Conservation (phyloP, 306 rosid species). For the Prunus padus region DNA sequence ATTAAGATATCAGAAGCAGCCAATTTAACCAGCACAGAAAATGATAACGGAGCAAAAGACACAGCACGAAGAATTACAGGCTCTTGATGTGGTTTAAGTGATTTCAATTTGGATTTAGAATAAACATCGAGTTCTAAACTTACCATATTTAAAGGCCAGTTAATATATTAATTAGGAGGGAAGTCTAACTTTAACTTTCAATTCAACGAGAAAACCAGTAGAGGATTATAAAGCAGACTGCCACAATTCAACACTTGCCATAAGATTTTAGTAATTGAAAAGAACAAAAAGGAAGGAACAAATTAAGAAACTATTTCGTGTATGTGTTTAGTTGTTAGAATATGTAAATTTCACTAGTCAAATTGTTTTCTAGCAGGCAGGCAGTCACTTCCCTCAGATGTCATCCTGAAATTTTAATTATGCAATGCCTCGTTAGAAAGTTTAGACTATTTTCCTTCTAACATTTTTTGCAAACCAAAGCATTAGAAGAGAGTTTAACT, state of each 20-base stretch:
- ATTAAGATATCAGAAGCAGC: conserved; percentile 21
- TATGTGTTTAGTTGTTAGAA: neutral
- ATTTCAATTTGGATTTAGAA: neutral
- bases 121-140: neutral
- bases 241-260: neutral
- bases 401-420: neutral
- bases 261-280: neutral
- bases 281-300: neutral
- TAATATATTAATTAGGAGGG: neutral
- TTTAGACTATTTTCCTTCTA: too few relatives aligned
- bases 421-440: neutral
- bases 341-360: neutral
- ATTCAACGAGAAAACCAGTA: neutral
- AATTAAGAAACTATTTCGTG: neutral
- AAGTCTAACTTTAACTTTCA: neutral
- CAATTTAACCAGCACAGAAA: neutral
- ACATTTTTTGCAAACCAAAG: too few relatives aligned
- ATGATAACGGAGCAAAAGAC: neutral
- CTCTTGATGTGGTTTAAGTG: neutral
- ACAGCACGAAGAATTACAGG: neutral
- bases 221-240: neutral
- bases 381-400: neutral
- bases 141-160: neutral
- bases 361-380: neutral
- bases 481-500: too few relatives aligned